These are phyloP conservation scores for Solanum sejunctum DNA, from an alignment of 257 asterid genomes.

Conservation along the genomic window DNA sequence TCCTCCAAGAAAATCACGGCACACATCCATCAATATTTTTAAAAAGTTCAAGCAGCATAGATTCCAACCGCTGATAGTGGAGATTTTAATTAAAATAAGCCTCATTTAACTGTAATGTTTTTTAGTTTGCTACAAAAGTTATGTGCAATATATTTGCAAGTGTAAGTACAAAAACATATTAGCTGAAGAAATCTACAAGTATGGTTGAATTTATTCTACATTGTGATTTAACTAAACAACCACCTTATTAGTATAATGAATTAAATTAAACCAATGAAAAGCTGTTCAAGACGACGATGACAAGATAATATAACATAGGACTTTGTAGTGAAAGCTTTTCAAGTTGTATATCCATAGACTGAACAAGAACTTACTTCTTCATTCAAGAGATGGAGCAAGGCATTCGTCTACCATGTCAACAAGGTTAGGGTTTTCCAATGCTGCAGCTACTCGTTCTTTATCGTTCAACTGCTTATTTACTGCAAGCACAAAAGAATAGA, in stretches of 20 bases:
- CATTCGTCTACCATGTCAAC: conserved; percentile 77
- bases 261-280: background rate
- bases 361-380: conserved; percentile 4
- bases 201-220: background rate
- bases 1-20: background rate
- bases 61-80: background rate
- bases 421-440: conserved; percentile 76
- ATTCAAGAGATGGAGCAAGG: conserved; percentile 61
- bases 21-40: background rate
- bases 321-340: background rate
- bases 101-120: too few species aligned
- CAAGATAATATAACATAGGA: background rate
- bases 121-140: too few species aligned
- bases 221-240: background rate
- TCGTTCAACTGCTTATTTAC: conserved; percentile 94
- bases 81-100: too few species aligned
- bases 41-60: background rate
- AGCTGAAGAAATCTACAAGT: too few species aligned
- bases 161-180: too few species aligned
- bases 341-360: background rate
- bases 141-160: too few species aligned
- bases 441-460: conserved; percentile 94
- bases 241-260: background rate
- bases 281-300: background rate
- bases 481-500: conserved; percentile 15